Base-by-base conservation (phyloP, 768 basidiomycete species). In the Saitozyma podzolica region DNA sequence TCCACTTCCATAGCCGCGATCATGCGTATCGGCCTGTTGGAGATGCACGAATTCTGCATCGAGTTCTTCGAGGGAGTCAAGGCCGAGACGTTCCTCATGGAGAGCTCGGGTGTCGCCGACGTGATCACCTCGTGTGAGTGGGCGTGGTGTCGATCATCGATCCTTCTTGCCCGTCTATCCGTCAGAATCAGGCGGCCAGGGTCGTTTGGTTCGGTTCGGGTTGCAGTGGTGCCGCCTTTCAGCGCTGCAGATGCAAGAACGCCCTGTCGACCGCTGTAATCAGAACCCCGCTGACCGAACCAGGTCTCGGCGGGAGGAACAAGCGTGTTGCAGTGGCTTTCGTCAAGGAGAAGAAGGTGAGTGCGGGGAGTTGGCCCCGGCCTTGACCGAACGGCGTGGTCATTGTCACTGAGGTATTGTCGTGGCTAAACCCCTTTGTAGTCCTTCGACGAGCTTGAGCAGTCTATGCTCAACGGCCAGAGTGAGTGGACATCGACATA, bases 21-120 rank as follows among this genome's bases (percentile, higher is more conserved):
- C 72, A 83, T 83, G 81, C 74, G 83, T 29, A 82, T 82, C 60
- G 83, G 83, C 56, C 69, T 83, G 57, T 65, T 83, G 19, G 83
- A 83, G 73, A 82, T 83, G 80, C 82, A 82, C 66, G 63, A 80
- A 52, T 83, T 83, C 72, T 80, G 80, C 50, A 68, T 77, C 51
- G 82, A 83, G 63, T 83, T 82, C 75, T 83, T 83, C 75, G 68
- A 78, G 5, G 74, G 76, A 48, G 78, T 81, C 61, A 76, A 80
- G 67, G 72, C 77, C 29, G 76, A 75, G 13, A 83, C 83, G 0
- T 83, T 83, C 71, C 64, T 82, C n/a, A 67, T 81, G 52, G 81
- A 83, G 65, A 76, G 73, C 59, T 80, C 82, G 4, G 83, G 83
- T 40, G 74, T 83, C 37, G 83, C 82, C 14, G 83, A 83, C 69